Evolutionary conservation across 176 grass and related monocot species (phyloP), one percentile per base, ranked within the genome.

Genomic region (Bromus sterilis): DNA sequence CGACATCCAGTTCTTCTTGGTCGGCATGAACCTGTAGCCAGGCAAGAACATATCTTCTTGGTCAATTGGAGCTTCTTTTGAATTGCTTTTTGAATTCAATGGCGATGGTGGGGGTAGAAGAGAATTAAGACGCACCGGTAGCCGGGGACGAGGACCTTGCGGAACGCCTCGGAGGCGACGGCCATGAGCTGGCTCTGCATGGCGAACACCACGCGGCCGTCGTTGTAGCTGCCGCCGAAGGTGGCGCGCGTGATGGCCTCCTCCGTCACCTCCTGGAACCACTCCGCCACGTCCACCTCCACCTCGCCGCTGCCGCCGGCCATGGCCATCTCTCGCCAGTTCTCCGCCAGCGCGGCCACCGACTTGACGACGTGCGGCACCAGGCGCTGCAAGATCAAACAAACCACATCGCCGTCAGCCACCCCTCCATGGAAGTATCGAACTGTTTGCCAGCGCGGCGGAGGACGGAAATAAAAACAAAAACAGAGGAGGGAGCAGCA

Each of bases 61-160:
- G 44, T 82, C 33, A 80, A 82, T 70, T 53, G 23, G 4, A 12
- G n/a, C 12, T 41, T 41, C 51, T 11, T 65, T 2, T 37, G 12
- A 58, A 9, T 18, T 14, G n/a, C 4, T 20, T 36, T 31, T 10
- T 2, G 7, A 49, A 46, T 37, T 58, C 56, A 55, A 74, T 66
- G 78, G 69, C 4, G 44, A 2, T 5, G 9, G 18, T 3, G 3
- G 10, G 4, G 11, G 51, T n/a, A 1, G 72, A 29, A 42, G n/a
- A n/a, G n/a, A n/a, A n/a, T n/a, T n/a, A 36, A 10, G 16, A 16
- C 43, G 12, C 79, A 96, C 91, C 94, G 61, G 91, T 94, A 97
- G 51, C 94, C 94, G 1, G 94, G 94, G 67, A 97, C 88, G 82
- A 97, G 86, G 28, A 97, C 91, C 85, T 94, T 97, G 76, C 91